phyloP scores from a whole-genome alignment of 306 rosid species.

The Casuarina cunninghamiana region DNA sequence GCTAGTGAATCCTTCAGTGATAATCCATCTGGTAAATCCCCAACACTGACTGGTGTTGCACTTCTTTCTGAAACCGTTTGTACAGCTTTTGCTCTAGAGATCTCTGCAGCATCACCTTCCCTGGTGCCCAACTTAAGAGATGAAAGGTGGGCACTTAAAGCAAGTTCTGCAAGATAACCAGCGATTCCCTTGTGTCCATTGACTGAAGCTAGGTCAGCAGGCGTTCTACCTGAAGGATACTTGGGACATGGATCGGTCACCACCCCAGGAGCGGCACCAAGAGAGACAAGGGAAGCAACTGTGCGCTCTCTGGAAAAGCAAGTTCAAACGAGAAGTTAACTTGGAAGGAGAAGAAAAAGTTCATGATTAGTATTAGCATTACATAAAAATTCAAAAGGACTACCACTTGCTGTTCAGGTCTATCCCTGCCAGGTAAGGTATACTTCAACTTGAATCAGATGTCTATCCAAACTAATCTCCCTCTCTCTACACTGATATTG shows the following conservation, averaged over 20 bases:
- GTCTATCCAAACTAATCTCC: neutral
- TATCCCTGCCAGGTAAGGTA: neutral
- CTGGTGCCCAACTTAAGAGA: constrained; percentile 52
- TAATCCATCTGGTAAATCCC: constrained; percentile 38
- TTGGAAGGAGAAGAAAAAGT: constrained; percentile 5
- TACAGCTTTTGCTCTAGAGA: constrained; percentile 42
- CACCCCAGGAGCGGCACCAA: constrained; percentile 77
- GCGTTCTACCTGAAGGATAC: constrained; percentile 66
- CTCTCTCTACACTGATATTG: neutral
- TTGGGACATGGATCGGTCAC: constrained; percentile 71
- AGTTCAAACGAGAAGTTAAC: constrained; percentile 24
- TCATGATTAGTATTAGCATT: neutral
- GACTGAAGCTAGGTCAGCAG: constrained; percentile 81
- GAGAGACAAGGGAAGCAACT: constrained; percentile 69
- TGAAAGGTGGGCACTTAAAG: constrained; percentile 53
- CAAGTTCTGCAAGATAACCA: constrained; percentile 81
- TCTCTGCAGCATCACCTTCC: constrained; percentile 42
- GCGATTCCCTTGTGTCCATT: constrained; percentile 91
- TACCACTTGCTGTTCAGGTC: constrained; percentile 4
- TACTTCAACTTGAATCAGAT: neutral
- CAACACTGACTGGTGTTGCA: constrained; percentile 32
- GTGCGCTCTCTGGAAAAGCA: constrained; percentile 66
- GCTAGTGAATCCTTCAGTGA: constrained; percentile 82
- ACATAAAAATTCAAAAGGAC: neutral
- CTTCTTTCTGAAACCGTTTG: constrained; percentile 41